Evolutionary conservation across 768 basidiomycete genomes (phyloP).

Genomic region (Lyophyllum semitale): DNA sequence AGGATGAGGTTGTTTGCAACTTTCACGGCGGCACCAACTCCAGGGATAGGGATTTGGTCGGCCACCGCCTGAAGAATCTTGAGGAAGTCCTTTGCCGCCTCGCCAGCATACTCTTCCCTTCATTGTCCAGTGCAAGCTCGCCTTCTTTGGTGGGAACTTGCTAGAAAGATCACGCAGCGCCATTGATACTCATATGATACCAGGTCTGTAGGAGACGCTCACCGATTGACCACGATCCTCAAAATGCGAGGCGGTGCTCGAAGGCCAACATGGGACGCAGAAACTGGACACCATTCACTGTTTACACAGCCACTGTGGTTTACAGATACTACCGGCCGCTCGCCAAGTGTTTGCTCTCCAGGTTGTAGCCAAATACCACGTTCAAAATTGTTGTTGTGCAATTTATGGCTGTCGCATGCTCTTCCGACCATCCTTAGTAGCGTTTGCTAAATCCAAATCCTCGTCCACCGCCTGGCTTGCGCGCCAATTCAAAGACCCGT

Average conservation of each 20-base stretch:
- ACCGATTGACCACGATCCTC: not conserved
- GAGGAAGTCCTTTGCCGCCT: slow-evolving; percentile 6
- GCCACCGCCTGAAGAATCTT: slow-evolving; percentile 4
- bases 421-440: not conserved
- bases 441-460: slow-evolving; percentile 26
- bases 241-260: not conserved
- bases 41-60: slow-evolving; percentile 2
- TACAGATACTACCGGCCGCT: too few species aligned
- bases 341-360: not conserved
- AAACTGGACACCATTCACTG: too few species aligned
- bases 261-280: not conserved
- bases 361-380: not conserved
- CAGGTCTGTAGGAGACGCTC: too few species aligned
- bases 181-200: not conserved
- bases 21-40: not conserved
- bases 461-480: slow-evolving; percentile 66
- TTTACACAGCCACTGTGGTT: not conserved
- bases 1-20: not conserved
- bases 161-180: not conserved
- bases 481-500: slow-evolving; percentile 72
- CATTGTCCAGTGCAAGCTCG: not conserved
- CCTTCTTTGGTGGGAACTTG: not conserved
- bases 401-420: not conserved
- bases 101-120: slow-evolving; percentile 3
- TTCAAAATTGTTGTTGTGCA: too few species aligned